Evolutionary conservation across 768 basidiomycete genomes (phyloP).

Genomic region (Cubamyces lactineus): DNA sequence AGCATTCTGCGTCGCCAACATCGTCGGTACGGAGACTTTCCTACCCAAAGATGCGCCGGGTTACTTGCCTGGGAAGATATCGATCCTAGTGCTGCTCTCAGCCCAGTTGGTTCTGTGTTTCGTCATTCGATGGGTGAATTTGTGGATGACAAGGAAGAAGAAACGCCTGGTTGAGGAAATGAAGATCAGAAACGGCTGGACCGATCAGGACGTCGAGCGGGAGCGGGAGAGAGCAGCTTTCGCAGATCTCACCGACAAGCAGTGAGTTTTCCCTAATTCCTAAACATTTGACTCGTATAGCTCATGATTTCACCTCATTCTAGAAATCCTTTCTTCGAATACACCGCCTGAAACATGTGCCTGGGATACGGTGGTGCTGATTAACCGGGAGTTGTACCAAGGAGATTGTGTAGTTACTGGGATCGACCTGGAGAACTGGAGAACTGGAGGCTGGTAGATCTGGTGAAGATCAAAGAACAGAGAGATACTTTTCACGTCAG

Average conservation of each 20-base stretch:
- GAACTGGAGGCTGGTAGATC: too few relatives aligned
- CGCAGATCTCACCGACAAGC: conserved; percentile 63
- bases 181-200: conserved; percentile 55
- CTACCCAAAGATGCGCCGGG: conserved; percentile 61
- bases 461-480: too few relatives aligned
- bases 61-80: conserved; percentile 69
- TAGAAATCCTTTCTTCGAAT: conserved; percentile 64
- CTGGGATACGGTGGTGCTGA: too few relatives aligned
- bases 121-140: conserved; percentile 57
- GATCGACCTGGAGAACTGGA: not conserved
- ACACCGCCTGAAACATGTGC: conserved; percentile 45
- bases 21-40: conserved; percentile 67
- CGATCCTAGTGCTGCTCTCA: conserved; percentile 61
- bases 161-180: conserved; percentile 43
- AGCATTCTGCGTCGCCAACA: conserved; percentile 60
- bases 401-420: not conserved
- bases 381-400: too few relatives aligned
- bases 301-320: not conserved
- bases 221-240: conserved; percentile 66
- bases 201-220: conserved; percentile 55
- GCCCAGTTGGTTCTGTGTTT: conserved; percentile 53
- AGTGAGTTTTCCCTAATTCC: conserved; percentile 43
- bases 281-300: not conserved
- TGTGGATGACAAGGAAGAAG: conserved; percentile 58
- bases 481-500: too few relatives aligned